A percentile compares a stretch with the other conserved stretches of the same genome.
Evolutionary conservation across 2,329 filamentous ascomycete species (phyloP).

Genomic region (Coniochaeta sp.): DNA sequence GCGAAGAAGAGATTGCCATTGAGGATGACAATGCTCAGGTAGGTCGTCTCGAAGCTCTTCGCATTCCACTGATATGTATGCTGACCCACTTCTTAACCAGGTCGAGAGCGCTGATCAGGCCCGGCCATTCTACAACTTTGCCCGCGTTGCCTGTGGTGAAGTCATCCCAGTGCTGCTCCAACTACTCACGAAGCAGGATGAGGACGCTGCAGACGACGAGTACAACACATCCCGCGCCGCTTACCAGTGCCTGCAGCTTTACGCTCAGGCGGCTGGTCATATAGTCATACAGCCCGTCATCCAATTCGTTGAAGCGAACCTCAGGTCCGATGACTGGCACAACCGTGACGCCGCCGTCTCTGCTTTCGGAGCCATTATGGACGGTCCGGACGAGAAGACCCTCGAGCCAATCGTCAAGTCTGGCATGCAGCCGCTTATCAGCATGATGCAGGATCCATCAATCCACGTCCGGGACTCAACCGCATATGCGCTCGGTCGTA

Average conservation of each 20-base stretch:
- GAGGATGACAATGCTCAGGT: conserved; percentile 86
- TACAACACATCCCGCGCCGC: conserved; percentile 94
- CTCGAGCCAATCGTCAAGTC: conserved; percentile 94
- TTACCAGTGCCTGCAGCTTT: conserved; percentile 94
- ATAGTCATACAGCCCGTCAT: conserved; percentile 83
- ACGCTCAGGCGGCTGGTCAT: conserved; percentile 82
- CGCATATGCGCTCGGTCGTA: conserved; percentile 90
- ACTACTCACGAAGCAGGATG: conserved; percentile 92
- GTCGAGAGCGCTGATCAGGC: conserved; percentile 73
- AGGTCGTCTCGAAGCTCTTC: not conserved
- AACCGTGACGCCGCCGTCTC: conserved; percentile 91
- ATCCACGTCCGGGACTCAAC: conserved; percentile 93
- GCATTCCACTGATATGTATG: not conserved
- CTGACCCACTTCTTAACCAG: conserved; percentile 17
- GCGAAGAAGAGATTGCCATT: conserved; percentile 95
- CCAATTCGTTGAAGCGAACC: conserved; percentile 82
- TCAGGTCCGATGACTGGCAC: conserved; percentile 90
- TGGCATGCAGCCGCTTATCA: conserved; percentile 82
- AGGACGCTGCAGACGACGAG: conserved; percentile 93
- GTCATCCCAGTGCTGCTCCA: conserved; percentile 87
- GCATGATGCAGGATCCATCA: conserved; percentile 82
- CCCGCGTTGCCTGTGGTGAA: conserved; percentile 83
- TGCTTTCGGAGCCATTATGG: conserved; percentile 97
- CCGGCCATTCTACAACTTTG: conserved; percentile 93
- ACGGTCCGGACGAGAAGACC: conserved; percentile 88